Evolutionary conservation across 108 stramenopile genomes (phyloP).

Genomic region (Skeletonema menzelii): DNA sequence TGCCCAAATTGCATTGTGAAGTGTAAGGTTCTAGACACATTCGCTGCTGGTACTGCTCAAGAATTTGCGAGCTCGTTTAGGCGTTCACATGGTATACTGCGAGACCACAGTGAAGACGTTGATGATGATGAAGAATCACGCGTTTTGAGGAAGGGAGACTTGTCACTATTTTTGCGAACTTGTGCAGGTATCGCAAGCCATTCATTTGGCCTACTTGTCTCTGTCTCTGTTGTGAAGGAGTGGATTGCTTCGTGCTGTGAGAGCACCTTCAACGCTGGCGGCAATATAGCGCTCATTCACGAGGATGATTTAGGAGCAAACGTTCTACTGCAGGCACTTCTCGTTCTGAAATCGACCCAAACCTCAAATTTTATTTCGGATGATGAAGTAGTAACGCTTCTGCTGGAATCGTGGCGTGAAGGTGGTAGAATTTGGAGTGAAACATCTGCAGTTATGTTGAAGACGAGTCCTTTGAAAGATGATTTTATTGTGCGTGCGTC

Average conservation of each 20-base stretch:
- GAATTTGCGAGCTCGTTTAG: conserved; percentile 13
- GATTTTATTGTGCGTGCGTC: conserved; percentile 29
- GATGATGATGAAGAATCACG: conserved; percentile 8
- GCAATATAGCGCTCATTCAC: conserved; percentile 8
- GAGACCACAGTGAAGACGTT: conserved; percentile 10
- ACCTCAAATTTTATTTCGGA: conserved; percentile 5
- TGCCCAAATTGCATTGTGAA: conserved; percentile 8
- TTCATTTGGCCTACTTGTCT: conserved; percentile 26
- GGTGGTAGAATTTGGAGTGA: conserved; percentile 57
- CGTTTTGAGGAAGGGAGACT: conserved; percentile 18
- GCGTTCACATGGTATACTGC: conserved; percentile 29
- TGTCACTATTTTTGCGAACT: conserved; percentile 44
- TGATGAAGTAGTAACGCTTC: conserved; percentile 20
- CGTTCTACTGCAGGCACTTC: conserved; percentile 51
- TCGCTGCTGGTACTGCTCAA: conserved; percentile 47
- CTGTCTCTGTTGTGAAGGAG: conserved; percentile 37
- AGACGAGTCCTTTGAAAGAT: conserved; percentile 16
- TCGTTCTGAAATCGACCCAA: conserved; percentile 20
- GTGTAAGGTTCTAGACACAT: conserved; percentile 53
- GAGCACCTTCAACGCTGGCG: neutral
- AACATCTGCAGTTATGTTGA: conserved; percentile 20
- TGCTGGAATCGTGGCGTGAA: conserved; percentile 55
- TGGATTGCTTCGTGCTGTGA: conserved; percentile 53
- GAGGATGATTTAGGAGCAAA: conserved; percentile 47
- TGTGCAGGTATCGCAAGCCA: conserved; percentile 49